Base-by-base conservation (phyloP, 108 stramenopile genomes). In the Pseudonitzschia delicatissima region DNA sequence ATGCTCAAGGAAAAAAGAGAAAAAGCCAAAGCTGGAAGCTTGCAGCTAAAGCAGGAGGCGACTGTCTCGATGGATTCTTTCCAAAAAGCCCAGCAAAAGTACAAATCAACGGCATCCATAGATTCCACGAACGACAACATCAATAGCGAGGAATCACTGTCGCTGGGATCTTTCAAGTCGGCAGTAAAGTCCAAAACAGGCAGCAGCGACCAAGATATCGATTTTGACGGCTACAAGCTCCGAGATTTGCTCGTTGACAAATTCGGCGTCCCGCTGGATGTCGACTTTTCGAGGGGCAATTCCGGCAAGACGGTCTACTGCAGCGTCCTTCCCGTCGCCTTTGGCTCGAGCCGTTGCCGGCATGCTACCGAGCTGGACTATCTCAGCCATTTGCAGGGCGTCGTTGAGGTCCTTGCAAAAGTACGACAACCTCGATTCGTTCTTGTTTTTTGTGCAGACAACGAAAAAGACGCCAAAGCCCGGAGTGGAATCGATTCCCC, bases 331-430 rank as follows among this genome's bases (percentile, higher is more conserved):
- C 73, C 73, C 17, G 53, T 74, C n/a, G 67, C 49, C 0, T 74
- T 62, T 68, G 73, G 73, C 25, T 40, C 49, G 25, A 36, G 33
- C 17, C 62, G 50, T 27, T 72, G 65, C 23, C 26, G 67, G 27
- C 73, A 74, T 37, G 73, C 47, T 7, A 62, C 44, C n/a, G 73
- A 74, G 34, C 37, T 68, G 45, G 67, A 49, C 27, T 74, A 74
- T 44, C 45, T 74, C 1, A 74, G 68, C 67, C 73, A 74, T 52
- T 45, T 74, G 17, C 73, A 74, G 44, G 73, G 47, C 4, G 60
- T 66, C 3, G 35, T 74, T 5, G 73, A 74, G 25, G 36, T 68
- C 9, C n/a, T 58, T 74, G 18, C 45, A 66, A 23, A 62, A 50
- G 32, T 74, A 74, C 63, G 26, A 74, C 49, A 64, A 74, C 18